These are phyloP conservation scores for Candida mattraensis DNA, from an alignment of 805 yeast species.

Conservation along the genomic window DNA sequence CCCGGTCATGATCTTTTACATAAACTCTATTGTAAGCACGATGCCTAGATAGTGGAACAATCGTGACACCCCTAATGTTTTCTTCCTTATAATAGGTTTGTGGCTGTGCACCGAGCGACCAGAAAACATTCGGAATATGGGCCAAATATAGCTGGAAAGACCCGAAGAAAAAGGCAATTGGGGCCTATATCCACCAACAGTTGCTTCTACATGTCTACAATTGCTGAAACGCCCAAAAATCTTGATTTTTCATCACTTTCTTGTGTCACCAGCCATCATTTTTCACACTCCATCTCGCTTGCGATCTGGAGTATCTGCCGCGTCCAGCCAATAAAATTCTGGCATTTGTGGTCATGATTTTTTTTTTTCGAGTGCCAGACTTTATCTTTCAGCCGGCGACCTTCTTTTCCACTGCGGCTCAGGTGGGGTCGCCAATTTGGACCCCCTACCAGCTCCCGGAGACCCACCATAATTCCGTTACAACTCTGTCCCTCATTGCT, in stretches of 20 bases:
- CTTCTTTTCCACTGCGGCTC: not conserved
- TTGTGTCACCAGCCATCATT: no score
- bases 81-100: no score
- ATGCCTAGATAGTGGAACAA: constrained; percentile 10
- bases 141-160: no score
- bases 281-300: no score
- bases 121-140: no score
- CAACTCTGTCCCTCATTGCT: not conserved
- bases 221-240: no score
- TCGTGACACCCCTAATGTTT: constrained; percentile 16
- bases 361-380: constrained; percentile 11
- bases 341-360: constrained; percentile 22
- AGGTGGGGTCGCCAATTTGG: constrained; percentile 1
- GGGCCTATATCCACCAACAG: no score
- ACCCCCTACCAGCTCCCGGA: constrained; percentile 2
- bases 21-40: constrained; percentile 12
- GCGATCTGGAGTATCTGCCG: constrained; percentile 13
- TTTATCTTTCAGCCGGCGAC: constrained; percentile 12
- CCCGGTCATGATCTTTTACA: constrained; percentile 11
- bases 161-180: no score
- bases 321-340: constrained; percentile 13
- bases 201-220: no score
- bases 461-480: not conserved
- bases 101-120: no score
- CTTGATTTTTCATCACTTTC: no score